Percentiles rank a stretch among this genome's conserved stretches.
These are phyloP conservation scores for Solanum pennellii DNA, from an alignment of 257 asterid genomes.

Conservation along the genomic window DNA sequence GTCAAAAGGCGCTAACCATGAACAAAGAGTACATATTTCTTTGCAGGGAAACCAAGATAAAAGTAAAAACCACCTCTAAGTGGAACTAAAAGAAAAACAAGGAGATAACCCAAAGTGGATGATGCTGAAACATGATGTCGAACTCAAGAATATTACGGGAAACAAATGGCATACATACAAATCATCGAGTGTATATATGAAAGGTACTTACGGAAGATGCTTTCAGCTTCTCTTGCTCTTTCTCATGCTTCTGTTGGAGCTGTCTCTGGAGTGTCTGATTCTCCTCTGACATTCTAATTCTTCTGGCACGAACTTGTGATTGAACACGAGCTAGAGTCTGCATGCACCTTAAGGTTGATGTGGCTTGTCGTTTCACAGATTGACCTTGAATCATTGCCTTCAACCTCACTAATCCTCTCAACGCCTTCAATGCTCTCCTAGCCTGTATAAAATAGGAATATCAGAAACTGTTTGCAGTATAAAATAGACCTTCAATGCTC, in stretches of 20 bases:
- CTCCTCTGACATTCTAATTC: conserved; percentile 51
- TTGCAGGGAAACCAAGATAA: not conserved
- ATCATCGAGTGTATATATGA: not conserved
- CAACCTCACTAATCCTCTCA: conserved; percentile 63
- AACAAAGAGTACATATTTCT: not conserved
- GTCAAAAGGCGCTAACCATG: not conserved
- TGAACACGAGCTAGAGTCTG: conserved; percentile 67
- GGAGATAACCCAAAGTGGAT: not conserved
- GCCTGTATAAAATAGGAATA: conserved; percentile 33
- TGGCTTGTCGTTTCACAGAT: conserved; percentile 54
- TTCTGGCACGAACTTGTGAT: conserved; percentile 52
- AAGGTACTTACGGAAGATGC: conserved; percentile 39
- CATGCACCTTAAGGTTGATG: conserved; percentile 53
- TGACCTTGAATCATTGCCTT: conserved; percentile 49
- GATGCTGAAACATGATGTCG: not conserved
- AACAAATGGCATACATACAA: not conserved
- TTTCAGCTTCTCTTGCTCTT: conserved; percentile 45
- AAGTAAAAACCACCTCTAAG: not conserved
- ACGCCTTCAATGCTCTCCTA: conserved; percentile 55
- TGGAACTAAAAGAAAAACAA: not conserved
- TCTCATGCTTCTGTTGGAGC: conserved; percentile 53
- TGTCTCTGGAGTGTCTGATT: conserved; percentile 58
- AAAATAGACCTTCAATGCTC: not conserved
- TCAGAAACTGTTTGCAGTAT: not conserved
- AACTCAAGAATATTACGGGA: not conserved